Evolutionary conservation across 306 rosid species (phyloP).

Genomic region (Cyclanthera cordifolia): DNA sequence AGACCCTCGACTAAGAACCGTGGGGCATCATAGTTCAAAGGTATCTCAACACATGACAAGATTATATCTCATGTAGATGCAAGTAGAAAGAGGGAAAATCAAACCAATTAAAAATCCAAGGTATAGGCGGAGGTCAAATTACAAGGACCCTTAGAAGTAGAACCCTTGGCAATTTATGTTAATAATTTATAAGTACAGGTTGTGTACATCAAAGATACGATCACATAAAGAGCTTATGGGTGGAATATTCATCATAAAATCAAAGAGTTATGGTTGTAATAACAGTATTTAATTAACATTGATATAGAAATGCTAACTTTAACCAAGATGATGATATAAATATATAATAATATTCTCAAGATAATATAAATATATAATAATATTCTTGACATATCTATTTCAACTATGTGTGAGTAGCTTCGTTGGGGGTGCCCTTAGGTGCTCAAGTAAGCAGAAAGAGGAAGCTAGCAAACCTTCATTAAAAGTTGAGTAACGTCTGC

Average conservation of each 20-base stretch:
- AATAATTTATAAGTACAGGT: neutral
- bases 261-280: neutral
- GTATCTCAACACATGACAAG: neutral
- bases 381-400: neutral
- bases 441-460: neutral
- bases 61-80: neutral
- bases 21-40: too few species aligned
- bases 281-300: neutral
- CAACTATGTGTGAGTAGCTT: neutral
- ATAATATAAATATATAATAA: neutral
- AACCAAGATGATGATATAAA: neutral
- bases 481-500: constrained; percentile 65
- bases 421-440: neutral
- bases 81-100: neutral
- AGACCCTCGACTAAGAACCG: too few species aligned
- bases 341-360: neutral
- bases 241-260: neutral
- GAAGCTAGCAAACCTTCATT: constrained; percentile 49
- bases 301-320: neutral
- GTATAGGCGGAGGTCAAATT: neutral
- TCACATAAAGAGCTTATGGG: constrained; percentile 3
- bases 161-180: neutral
- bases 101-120: constrained; percentile 1
- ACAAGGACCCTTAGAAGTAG: neutral
- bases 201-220: neutral